Base-by-base conservation (phyloP, 2,329 filamentous ascomycete species). In the Sarocladiaceae sp. region DNA sequence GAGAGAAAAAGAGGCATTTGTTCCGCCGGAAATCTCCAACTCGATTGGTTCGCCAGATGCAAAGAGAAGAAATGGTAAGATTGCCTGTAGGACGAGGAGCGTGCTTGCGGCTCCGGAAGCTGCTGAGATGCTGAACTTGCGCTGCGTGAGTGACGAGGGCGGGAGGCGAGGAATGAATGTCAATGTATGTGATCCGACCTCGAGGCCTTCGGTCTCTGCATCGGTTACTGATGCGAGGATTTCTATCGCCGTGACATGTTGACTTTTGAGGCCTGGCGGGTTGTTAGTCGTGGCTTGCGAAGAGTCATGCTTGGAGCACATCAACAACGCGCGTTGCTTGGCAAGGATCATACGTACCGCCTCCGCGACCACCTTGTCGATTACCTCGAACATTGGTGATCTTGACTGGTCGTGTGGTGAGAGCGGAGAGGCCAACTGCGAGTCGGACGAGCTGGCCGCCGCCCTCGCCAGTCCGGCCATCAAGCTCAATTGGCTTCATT, bases 391-490 rank as follows among this genome's bases (percentile, higher is more conserved):
- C 68, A 47, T 80, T 62, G 9, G 60, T 61, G 45, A 83, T 76
- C 20, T 65, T 67, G 23, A 83, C 64, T 1, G 76, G 64, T 45
- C 71, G 70, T 0, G 67, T 67, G 2, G 74, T 74, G 21, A 82
- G 66, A 1, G 79, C 73, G 10, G 78, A 71, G 6, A 83, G 62
- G 2, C 67, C 67, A 27, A 77, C 65, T 2, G 78, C 76, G 2
- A 80, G 63, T 33, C 80, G 64, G 1, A 82, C 70, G 0, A 83
- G 59, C 51, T 83, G 79, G 2, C 79, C 79, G 3, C 78, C 80
- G 4, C 80, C 80, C 54, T 82, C 78, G 1, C 78, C 78, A 0
- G 69, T 75, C 11, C 68, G 61, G 13, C 78, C 79, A 51, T 81
- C 76, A 2, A 82, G 57, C 43, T 68, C 62, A 19, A 80, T 66